Base-by-base conservation (phyloP, 345 rosid species). In the Hirschfeldia incana region DNA sequence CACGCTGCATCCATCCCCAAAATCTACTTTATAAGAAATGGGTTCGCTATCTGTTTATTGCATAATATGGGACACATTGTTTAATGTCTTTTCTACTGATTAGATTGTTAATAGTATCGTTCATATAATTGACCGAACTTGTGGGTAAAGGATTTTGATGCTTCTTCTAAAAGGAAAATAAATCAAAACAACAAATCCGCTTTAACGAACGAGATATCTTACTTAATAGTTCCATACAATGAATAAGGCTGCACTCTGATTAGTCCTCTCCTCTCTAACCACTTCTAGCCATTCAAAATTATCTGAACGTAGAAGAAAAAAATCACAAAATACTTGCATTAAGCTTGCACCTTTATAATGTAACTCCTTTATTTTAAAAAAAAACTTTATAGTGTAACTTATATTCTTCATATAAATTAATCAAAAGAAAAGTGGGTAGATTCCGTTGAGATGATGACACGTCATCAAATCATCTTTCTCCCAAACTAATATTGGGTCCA, bases 1-100 rank as follows among this genome's bases (percentile, higher is more conserved):
- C 83, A 69, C 76, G 76, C 59, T 80, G 53, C 79, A 53, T 74
- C 76, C 76, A 80, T 80, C 79, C 79, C 79, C 75, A 80, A 39
- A 74, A 74, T 8, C 65, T 80, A 17, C 67, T 74, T 74, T 73
- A 9, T 6, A 46, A 44, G 39, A 32, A 72, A 72, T 65, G 53
- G 9, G 8, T 16, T 64, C 55, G 32, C 62, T 44, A 65, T 16
- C 2, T 27, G 39, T 51, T 42, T 42, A 8, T 36, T 72, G 67
- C 44, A 59, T 55, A 34, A 58, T 29, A 57, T 72, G 3, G 34
- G 42, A 71, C 53, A 69, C 34, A 53, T 29, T 29, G 5, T 71
- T 39, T 57, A 21, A 7, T 65, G 72, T 16, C 67, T 72, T 72
- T 78, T 72, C 49, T 39, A 30, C 39, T 55, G 72, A 78, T 72